Base-by-base conservation (phyloP, 768 basidiomycete species). In the Trametes punicea region DNA sequence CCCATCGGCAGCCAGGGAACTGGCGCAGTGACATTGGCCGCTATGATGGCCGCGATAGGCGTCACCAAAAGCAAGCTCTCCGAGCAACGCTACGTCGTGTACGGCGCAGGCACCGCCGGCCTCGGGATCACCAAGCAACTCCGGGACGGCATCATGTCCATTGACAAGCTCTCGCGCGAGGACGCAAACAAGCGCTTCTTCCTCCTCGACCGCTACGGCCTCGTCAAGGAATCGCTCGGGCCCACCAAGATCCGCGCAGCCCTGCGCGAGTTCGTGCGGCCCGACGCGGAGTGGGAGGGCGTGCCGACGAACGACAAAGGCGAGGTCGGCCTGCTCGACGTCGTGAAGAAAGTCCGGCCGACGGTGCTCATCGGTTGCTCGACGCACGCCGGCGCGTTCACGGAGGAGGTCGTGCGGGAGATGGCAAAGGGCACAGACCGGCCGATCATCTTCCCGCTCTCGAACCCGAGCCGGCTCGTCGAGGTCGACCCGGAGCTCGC, bases 311-410 rank as follows among this genome's bases (percentile, higher is more conserved):
- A 76, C 50, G 70, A 69, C 27, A 56, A 65, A 8, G 77, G 78
- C 21, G 74, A 77, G 39, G 74, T 86, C 20, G 60, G 70, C 7
- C 73, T 95, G 49, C 68, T 88, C 51, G 85, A 91, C 26, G 85
- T 88, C 2, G 81, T 93, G 56, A 81, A 81, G 70, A 75, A 76
- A 57, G 79, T 88, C 10, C 82, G 82, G 64, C 91, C 93, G 21
- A 96, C 92, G 1, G 81, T 92, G 10, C 69, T 96, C 42, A 89
- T 96, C 60, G 93, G 93, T 27, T 88, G 86, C 55, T 92, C 89
- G 54, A 93, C 92, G 2, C 77, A 81, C 46, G 77, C 81, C 18
- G 87, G 88, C 4, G 88, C 85, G 27, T 96, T 96, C 71, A 85
- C 79, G 4, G 81, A 90, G 71, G 83, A 87, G 54, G 74, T 91